phyloP scores from a whole-genome alignment of 257 asterid species.

The Capsicum rhomboideum region DNA sequence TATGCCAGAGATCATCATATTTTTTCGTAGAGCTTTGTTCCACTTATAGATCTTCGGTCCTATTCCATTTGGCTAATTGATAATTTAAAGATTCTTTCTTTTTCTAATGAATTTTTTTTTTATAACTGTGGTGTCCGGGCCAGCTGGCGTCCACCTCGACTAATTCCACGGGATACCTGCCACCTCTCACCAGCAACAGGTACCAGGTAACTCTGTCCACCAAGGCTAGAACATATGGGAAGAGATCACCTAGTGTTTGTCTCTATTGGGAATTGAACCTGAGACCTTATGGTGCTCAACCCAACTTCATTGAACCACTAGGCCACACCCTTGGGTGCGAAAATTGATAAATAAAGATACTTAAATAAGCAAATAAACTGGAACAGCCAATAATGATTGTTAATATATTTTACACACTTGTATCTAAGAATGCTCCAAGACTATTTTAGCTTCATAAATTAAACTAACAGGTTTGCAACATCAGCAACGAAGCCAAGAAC shows the following conservation, averaged over 20 bases:
- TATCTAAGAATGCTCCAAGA: background rate
- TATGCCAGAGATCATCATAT: background rate
- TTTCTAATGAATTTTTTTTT: too few species aligned
- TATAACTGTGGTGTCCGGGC: too few species aligned
- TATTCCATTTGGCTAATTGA: background rate
- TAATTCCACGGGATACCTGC: too few species aligned
- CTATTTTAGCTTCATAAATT: background rate
- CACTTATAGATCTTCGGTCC: background rate
- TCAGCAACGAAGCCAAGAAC: background rate
- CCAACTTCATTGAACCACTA: too few species aligned
- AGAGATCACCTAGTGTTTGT: too few species aligned
- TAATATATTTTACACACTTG: background rate
- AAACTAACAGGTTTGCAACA: background rate
- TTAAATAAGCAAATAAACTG: background rate
- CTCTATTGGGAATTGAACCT: too few species aligned
- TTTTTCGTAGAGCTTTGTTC: background rate
- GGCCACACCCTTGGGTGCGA: too few species aligned
- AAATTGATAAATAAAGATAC: background rate
- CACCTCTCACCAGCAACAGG: too few species aligned
- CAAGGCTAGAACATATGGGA: too few species aligned
- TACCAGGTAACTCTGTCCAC: too few species aligned
- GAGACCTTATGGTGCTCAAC: too few species aligned
- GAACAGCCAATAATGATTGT: background rate
- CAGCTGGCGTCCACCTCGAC: too few species aligned
- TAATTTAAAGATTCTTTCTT: background rate